Evolutionary conservation across 495 filamentous ascomycete genomes (phyloP), one percentile per base, ranked within the genome.

Genomic region (Hypoxylon intermedium): DNA sequence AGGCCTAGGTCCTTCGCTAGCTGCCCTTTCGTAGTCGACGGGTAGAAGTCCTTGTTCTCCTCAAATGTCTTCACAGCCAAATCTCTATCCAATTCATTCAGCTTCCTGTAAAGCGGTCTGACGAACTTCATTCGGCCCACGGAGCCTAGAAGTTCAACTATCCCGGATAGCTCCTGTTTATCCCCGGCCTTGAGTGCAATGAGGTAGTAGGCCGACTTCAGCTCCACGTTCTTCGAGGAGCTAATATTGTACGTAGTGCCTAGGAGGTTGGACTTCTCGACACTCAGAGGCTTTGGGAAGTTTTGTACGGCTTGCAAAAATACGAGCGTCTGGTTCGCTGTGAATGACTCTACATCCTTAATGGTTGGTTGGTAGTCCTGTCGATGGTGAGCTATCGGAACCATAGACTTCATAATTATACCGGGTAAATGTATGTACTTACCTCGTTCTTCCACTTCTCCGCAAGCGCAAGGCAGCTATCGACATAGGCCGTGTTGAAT

Each of bases 111-210:
- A 72, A 98, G 72, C 46, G 92, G 89, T 56, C 92, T 82, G 49
- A 97, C 92, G 72, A 93, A 97, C 82, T 98, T 98, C 93, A 98
- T 97, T 45, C 94, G 83, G 3, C 93, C 93, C 58, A 96, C 91
- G 12, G 80, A 80, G 3, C 90, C 88, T 31, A 97, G 77, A 12
- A 96, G 78, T 45, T 90, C 85, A 5, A 86, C 86, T 0, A 91
- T 83, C 0, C 87, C 85, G 33, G 83, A 70, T 60, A 92, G 88
- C 2, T 89, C 79, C 23, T 72, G 82, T 58, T 79, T 72, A 61
- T 89, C 88, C 42, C 84, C 84, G 2, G 92, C 86, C 63, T 83
- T 85, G 68, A 98, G 79, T 2, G 89, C 91, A 20, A 97, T 82
- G 48, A 82, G 79, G 58, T 89, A 87, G 72, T 89, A 97, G 1